A percentile compares a stretch with the other conserved stretches of the same genome.
phyloP scores from a whole-genome alignment of 148 eudicot genomes.

The Cornus controversa region DNA sequence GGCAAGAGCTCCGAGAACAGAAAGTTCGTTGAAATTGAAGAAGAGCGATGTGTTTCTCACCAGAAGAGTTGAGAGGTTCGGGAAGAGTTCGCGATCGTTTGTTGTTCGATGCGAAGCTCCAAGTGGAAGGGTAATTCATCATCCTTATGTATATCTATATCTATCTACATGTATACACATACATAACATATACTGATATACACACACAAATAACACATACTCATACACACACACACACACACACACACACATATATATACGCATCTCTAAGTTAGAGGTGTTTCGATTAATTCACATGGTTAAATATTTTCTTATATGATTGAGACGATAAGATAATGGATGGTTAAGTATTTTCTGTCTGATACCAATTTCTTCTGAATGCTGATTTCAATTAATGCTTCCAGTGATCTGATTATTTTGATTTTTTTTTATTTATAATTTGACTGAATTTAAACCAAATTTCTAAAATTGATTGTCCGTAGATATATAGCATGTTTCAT shows the following conservation, averaged over 20 bases:
- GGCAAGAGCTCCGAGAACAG: conserved; percentile 5
- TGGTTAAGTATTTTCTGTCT: not conserved
- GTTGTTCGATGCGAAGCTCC: conserved; percentile 63
- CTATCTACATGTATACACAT: not conserved
- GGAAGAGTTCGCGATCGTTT: conserved; percentile 32
- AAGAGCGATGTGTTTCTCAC: conserved; percentile 23
- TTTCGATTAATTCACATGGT: too few species aligned
- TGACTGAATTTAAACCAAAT: not conserved
- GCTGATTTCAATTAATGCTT: not conserved
- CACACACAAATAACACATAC: too few species aligned
- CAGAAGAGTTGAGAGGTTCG: conserved; percentile 18
- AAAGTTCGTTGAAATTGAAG: conserved; percentile 24
- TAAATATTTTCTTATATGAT: too few species aligned
- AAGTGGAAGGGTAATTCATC: conserved; percentile 45
- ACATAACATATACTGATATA: too few species aligned
- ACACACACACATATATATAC: too few species aligned
- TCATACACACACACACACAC: too few species aligned
- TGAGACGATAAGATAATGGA: too few species aligned
- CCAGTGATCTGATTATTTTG: not conserved
- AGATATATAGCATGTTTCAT: not conserved
- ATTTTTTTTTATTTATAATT: not conserved
- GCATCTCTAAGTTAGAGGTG: not conserved
- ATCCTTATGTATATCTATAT: not conserved
- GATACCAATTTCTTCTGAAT: not conserved
- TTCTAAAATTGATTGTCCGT: too few species aligned